Evolutionary conservation across 805 yeast genomes (phyloP), one percentile per base, ranked within the genome.

Genomic region (Sungouiozyma ichnusensis): DNA sequence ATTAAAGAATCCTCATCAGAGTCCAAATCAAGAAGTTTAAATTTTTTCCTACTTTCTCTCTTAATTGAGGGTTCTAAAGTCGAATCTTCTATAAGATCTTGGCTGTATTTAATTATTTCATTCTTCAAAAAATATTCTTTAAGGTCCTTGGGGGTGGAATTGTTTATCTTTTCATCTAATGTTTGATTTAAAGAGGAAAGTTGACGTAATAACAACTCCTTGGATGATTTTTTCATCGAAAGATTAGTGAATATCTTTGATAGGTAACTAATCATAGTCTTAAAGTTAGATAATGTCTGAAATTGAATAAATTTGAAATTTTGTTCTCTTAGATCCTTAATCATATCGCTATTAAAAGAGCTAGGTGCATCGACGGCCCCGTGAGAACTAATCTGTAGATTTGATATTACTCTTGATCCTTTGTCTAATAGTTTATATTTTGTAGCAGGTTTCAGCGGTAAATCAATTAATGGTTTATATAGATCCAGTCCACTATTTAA

Each of bases 231-330:
- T 35, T 55, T 58, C 38, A 60, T 52, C 16, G 60, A 55, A 18
- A 58, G 38, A 36, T 49, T 53, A 16, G 54, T 50, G 33, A 60
- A 58, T 11, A 58, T 50, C 17, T 51, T 53, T n/a, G 54, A 41
- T n/a, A 60, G 42, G 5, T 52, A 46, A 4, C 44, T 38, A 6
- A 58, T 37, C 11, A 60, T 43, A 14, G 49, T 44, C 27, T 59
- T 55, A 24, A 57, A 54, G 40, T 54, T 57, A 2, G 57, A 44
- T 4, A 52, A 33, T 4, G 62, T 55, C 43, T 58, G 62, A 39
- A 47, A 53, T 39, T 54, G 58, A 20, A 57, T 50, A 35, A 52
- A 48, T 38, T 54, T 53, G 32, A 52, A 48, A 16, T 53, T 44
- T 35, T 47, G 43, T 19, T 35, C 29, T 20, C 45, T 41, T 8